These are phyloP conservation scores for Breviolum minutum DNA, from an alignment of 73 alveolate species.

Conservation along the genomic window DNA sequence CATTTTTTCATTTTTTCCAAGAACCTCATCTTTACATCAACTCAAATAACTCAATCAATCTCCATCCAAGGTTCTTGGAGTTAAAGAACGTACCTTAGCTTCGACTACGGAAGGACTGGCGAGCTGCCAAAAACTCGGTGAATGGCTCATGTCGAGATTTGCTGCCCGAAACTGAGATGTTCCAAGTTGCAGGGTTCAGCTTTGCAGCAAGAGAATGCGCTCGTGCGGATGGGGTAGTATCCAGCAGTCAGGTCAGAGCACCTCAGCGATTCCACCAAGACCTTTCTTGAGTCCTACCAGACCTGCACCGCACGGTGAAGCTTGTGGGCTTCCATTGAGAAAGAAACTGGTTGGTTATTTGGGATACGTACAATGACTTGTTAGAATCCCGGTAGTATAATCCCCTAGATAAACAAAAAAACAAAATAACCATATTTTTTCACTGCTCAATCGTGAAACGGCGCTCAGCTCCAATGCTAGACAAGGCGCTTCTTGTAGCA, in stretches of 20 bases:
- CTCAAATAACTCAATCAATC: too few relatives aligned
- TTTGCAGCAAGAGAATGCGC: slow-evolving; percentile 63
- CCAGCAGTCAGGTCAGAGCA: slow-evolving; percentile 72
- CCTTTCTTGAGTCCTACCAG: too few relatives aligned
- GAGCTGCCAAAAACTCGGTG: too few relatives aligned
- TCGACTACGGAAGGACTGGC: background rate
- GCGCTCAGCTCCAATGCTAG: background rate
- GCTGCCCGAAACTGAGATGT: background rate
- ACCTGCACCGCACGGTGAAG: background rate
- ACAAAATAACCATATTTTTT: too few relatives aligned
- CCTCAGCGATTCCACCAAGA: background rate
- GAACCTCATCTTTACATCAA: too few relatives aligned
- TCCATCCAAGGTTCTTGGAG: background rate
- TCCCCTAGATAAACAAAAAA: background rate
- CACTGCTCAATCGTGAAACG: too few relatives aligned
- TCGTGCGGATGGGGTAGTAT: slow-evolving; percentile 60
- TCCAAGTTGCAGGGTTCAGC: slow-evolving; percentile 30
- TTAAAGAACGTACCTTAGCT: background rate
- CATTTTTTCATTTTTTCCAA: too few relatives aligned
- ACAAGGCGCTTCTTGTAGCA: slow-evolving; percentile 53
- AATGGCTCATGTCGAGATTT: background rate
- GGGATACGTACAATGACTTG: too few relatives aligned
- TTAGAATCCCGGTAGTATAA: background rate
- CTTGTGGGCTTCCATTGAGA: background rate
- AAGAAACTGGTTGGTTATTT: background rate